Percentiles rank a stretch among this genome's conserved stretches.
Evolutionary conservation across 75 land plant species (phyloP).

Genomic region (Larix kaempferi): DNA sequence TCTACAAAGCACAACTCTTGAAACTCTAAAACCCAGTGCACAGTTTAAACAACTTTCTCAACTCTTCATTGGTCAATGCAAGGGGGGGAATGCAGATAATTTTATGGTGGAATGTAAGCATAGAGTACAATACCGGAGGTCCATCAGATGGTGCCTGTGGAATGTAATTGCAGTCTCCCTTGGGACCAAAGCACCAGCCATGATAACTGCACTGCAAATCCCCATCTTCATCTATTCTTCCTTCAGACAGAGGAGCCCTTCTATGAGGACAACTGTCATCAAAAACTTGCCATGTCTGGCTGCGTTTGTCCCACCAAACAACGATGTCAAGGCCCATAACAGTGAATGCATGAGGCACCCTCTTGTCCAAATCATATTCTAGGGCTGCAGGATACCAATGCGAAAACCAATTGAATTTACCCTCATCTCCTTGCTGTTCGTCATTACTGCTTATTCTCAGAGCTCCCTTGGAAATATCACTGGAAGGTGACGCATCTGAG

Average conservation of each 20-base stretch:
- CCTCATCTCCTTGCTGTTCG: constrained; percentile 5
- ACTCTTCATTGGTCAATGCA: too few species aligned
- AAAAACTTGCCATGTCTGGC: constrained; percentile 45
- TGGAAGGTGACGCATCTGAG: neutral
- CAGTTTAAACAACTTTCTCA: too few species aligned
- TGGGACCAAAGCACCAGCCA: constrained; percentile 61
- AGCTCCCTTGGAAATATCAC: too few species aligned
- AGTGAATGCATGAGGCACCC: constrained; percentile 39
- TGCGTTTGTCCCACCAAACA: constrained; percentile 63
- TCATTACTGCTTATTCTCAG: neutral
- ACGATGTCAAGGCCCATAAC: constrained; percentile 56
- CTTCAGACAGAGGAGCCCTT: constrained; percentile 74
- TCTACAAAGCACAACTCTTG: too few species aligned
- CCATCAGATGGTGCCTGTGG: constrained; percentile 53
- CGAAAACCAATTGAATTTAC: constrained; percentile 49
- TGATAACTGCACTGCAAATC: constrained; percentile 68
- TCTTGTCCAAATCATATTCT: constrained; percentile 47
- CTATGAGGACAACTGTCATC: constrained; percentile 66
- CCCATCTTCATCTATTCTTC: constrained; percentile 49
- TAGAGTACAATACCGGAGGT: constrained; percentile 20
- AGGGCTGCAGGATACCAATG: constrained; percentile 67
- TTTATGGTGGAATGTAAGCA: neutral
- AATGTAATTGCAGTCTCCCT: constrained; percentile 48
- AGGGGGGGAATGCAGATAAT: too few species aligned
- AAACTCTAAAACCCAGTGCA: too few species aligned